A percentile compares a stretch with the other conserved stretches of the same genome.
phyloP scores from a whole-genome alignment of 805 yeast genomes.

The Pichia thaimueangensis region DNA sequence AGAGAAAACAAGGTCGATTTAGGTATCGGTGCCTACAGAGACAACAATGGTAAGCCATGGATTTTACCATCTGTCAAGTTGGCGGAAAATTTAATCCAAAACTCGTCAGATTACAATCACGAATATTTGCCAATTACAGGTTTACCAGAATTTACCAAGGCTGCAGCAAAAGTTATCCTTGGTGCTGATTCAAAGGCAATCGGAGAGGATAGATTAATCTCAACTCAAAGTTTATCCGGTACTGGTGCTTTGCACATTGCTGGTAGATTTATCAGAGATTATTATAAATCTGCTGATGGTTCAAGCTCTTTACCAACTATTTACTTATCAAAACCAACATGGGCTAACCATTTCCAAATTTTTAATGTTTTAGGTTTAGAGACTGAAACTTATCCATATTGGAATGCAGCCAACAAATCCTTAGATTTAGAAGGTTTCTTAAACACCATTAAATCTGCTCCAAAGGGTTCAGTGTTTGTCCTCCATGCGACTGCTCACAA shows the following conservation, averaged over 20 bases:
- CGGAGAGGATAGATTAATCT: constrained; percentile 42
- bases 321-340: constrained; percentile 85
- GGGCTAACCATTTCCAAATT: constrained; percentile 93
- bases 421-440: constrained; percentile 69
- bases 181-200: constrained; percentile 55
- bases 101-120: constrained; percentile 63
- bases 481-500: constrained; percentile 97
- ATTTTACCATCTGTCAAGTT: constrained; percentile 71
- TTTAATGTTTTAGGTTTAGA: constrained; percentile 65
- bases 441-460: constrained; percentile 55
- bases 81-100: constrained; percentile 62
- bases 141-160: constrained; percentile 54
- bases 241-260: constrained; percentile 91
- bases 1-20: constrained; percentile 70
- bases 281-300: constrained; percentile 31
- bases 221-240: constrained; percentile 77
- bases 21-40: constrained; percentile 94
- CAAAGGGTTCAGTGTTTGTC: constrained; percentile 69
- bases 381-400: constrained; percentile 75
- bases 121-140: constrained; percentile 88
- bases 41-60: constrained; percentile 83
- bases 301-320: constrained; percentile 34
- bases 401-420: constrained; percentile 65
- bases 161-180: constrained; percentile 67
- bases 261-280: constrained; percentile 57